Percentiles rank a stretch among this genome's conserved stretches.
Conservation (phyloP, 2,329 filamentous ascomycete species). For the Colletotrichum navitas region DNA sequence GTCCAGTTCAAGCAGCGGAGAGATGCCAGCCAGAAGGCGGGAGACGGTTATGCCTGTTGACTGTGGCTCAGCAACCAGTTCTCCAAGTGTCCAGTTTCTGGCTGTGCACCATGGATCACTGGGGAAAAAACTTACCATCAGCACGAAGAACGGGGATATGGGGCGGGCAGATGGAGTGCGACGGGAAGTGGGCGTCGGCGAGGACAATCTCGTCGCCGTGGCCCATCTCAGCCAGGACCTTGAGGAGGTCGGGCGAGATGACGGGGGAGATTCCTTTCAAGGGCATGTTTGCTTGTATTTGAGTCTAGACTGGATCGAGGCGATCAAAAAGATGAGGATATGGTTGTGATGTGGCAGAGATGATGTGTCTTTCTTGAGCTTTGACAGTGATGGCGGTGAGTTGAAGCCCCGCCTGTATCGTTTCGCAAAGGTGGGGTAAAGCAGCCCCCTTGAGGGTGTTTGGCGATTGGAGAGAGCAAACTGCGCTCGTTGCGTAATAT, state of each 20-base stretch:
- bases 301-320: neutral
- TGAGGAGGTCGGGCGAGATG: conserved; percentile 39
- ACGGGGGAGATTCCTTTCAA: conserved; percentile 37
- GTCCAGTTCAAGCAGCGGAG: conserved; percentile 37
- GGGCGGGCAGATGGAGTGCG: conserved; percentile 38
- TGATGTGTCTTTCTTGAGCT: neutral
- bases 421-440: conserved; percentile 2
- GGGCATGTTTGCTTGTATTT: conserved; percentile 23
- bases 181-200: conserved; percentile 38
- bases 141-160: conserved; percentile 35
- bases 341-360: neutral
- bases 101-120: too few relatives aligned
- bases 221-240: conserved; percentile 40
- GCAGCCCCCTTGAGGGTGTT: neutral
- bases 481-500: neutral
- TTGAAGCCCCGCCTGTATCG: neutral
- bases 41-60: conserved; percentile 36
- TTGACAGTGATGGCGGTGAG: conserved; percentile 16
- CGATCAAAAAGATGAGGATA: neutral
- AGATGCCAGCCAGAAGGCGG: conserved; percentile 29
- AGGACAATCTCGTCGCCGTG: conserved; percentile 39
- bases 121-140: conserved; percentile 21
- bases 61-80: neutral
- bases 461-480: neutral
- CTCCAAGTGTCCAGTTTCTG: neutral